Evolutionary conservation across 2,329 filamentous ascomycete genomes (phyloP), one percentile per base, ranked within the genome.

Genomic region (Xylaria polymorpha): DNA sequence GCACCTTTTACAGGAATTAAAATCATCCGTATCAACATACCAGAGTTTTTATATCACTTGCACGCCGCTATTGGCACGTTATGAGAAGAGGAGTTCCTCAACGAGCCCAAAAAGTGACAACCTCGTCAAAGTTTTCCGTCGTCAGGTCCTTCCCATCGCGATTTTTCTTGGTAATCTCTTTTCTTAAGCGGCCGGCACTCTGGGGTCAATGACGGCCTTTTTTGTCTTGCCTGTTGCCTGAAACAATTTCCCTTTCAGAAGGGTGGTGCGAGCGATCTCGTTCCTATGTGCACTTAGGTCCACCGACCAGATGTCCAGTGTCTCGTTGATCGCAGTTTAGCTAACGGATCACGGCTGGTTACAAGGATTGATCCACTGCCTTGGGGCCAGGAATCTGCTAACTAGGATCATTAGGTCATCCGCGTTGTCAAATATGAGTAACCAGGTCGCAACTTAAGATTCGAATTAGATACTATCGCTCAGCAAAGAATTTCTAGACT

Each of bases 51-150:
- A 8, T 32, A 7, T 10, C 48, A 14, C 14, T 51, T 32, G 29
- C 25, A 32, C 25, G 15, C n/a, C n/a, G n/a, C n/a, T n/a, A n/a
- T n/a, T n/a, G n/a, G 29, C 25, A 32, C 25, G 15, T 9, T 35
- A 35, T 35, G 14, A n/a, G 48, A 51, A 32, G 22, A 51, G 48
- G 22, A 29, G 29, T 35, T n/a, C 25, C 20, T 50, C 7, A 4
- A 22, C 50, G 50, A 53, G 50, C 50, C 50, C 25, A 53, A 10
- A 53, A 53, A 32, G 50, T n/a, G 20, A 58, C 22, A 25, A 58
- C 29, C 6, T 58, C 37, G 18, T 43, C 55, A 15, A 58, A 58
- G 9, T 29, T 20, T 41, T 58, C 20, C 37, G 14, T 43, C 20
- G 8, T 58, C 15, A 43, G 29, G 18, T 25, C 29, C 15, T 25